Conservation (phyloP, 345 rosid species). For the Iberis pinnata region DNA sequence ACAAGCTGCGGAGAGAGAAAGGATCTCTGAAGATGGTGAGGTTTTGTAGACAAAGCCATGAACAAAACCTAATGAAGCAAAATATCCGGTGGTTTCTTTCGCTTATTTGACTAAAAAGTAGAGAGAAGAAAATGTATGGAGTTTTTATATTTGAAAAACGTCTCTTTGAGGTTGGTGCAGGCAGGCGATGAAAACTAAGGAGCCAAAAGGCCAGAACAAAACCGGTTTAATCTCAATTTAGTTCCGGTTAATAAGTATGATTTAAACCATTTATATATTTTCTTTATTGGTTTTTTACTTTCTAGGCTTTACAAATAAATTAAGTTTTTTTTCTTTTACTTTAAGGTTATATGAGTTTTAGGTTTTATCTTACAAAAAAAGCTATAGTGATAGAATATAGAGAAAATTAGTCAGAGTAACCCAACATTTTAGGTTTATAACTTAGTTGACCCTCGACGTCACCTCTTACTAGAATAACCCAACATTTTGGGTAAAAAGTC, state of each 20-base stretch:
- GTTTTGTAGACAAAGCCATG: constrained; percentile 55
- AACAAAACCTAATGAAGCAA: not conserved
- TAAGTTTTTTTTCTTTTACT: no score
- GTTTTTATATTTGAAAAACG: constrained; percentile 24
- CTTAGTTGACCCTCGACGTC: no score
- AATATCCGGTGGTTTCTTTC: not conserved
- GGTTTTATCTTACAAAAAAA: no score
- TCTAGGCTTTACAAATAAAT: no score
- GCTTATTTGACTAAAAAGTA: constrained; percentile 1
- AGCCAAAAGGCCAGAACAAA: not conserved
- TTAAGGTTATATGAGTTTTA: no score
- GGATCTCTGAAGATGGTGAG: constrained; percentile 35
- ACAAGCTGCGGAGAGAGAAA: constrained; percentile 24
- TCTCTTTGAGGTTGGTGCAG: constrained; percentile 23
- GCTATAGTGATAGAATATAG: no score
- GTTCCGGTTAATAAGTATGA: not conserved
- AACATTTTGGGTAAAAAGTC: no score
- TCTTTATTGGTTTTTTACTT: no score
- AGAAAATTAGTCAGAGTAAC: no score
- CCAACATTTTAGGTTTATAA: no score
- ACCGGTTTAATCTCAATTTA: constrained; percentile 8
- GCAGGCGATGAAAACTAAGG: constrained; percentile 26
- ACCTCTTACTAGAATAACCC: no score
- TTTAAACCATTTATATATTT: no score
- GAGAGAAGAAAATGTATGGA: not conserved